Base-by-base conservation (phyloP, 2,329 filamentous ascomycete species). In the Rachicladosporium sp. region DNA sequence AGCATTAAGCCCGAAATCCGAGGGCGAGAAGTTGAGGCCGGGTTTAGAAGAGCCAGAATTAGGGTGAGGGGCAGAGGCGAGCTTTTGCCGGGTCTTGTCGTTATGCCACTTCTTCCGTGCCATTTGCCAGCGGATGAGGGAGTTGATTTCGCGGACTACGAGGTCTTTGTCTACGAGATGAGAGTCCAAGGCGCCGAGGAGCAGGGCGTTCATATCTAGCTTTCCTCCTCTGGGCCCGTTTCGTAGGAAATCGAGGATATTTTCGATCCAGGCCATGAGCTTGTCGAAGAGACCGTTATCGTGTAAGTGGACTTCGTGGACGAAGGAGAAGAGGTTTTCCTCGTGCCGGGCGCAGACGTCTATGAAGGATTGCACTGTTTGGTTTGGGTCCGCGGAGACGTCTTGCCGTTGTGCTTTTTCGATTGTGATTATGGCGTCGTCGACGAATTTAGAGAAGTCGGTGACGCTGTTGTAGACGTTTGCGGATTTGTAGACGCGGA, bases 381-480 rank as follows among this genome's bases (percentile, higher is more conserved):
- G 88, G 59, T 98, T 98, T 4, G 91, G 91, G 58, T 98, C 91
- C 1, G 89, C 87, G 2, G 85, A 88, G 34, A 91, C 82, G 58
- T 96, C 91, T 58, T 80, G 76, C 23, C 73, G 67, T 50, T 81
- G 78, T 31, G 74, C 76, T 33, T 71, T 70, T 53, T 80, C 76
- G 38, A 82, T 75, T 48, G 88, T 86, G 54, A 77, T 73, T 50
- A 96, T 94, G 58, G 88, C 83, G 59, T 98, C 91, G 55, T 95
- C 87, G 38, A 91, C 77, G 53, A 98, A 98, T 31, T 78, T 71
- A 1, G 89, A 83, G 65, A 98, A 96, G 61, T 98, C 91, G 1
- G 89, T 96, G 44, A 98, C 89, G 56, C 84, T 93, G 67, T 79
- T 91, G 70, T 96, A 96, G 19, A 98, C 89, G 52, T 96, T 98